Evolutionary conservation across 2,329 filamentous ascomycete genomes (phyloP).

Genomic region (Celoporthe dispersa): DNA sequence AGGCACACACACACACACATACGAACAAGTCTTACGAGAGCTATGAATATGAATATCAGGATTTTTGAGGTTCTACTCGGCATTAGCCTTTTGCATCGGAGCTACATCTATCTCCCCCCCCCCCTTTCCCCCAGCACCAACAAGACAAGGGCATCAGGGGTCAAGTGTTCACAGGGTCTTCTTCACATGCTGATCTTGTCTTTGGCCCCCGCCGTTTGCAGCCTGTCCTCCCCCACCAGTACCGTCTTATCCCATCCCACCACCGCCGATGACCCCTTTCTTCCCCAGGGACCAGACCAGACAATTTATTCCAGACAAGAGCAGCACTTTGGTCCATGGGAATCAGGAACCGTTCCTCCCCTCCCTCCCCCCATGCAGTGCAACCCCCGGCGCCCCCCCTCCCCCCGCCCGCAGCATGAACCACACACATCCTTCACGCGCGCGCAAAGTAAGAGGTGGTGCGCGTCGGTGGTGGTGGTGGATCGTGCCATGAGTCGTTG

Average conservation of each 20-base stretch:
- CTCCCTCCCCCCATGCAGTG: neutral
- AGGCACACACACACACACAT: neutral
- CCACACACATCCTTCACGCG: neutral
- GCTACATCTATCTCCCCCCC: neutral
- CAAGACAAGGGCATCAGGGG: neutral
- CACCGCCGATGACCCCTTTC: neutral
- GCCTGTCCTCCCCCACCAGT: neutral
- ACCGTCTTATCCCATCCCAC: neutral
- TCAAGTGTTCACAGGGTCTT: neutral
- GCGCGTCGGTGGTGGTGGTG: neutral
- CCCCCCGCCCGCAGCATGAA: neutral
- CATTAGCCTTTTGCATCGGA: neutral
- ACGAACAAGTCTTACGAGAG: neutral
- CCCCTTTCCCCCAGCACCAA: neutral
- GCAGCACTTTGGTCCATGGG: neutral
- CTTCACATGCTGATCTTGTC: neutral
- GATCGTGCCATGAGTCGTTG: slow-evolving; percentile 1
- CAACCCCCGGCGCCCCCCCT: neutral
- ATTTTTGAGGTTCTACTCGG: neutral
- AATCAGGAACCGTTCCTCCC: neutral
- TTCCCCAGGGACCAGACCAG: neutral
- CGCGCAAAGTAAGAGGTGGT: neutral
- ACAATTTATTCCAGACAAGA: neutral
- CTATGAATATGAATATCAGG: slow-evolving; percentile 6
- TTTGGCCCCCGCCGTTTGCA: neutral